A percentile compares a stretch with the other conserved stretches of the same genome.
Evolutionary conservation across 352 stramenopile genomes (phyloP).

Genomic region (Plasmopara muralis): DNA sequence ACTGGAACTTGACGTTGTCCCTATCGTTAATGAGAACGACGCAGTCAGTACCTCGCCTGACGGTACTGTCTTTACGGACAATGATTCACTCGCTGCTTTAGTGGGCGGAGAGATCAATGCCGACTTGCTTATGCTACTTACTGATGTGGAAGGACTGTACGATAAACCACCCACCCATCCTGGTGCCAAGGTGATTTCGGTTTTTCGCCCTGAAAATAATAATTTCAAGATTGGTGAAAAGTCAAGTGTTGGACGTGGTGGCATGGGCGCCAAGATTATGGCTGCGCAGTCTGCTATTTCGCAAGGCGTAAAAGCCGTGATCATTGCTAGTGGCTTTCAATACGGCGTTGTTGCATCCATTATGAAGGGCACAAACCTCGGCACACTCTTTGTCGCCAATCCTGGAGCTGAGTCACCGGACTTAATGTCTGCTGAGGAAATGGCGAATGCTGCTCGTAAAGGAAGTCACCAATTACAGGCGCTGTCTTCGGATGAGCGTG

Average conservation of each 20-base stretch:
- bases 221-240: conserved; percentile 76
- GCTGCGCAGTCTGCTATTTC: conserved; percentile 85
- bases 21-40: conserved; percentile 99
- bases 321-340: conserved; percentile 92
- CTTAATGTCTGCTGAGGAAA: conserved; percentile 52
- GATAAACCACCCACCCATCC: conserved; percentile 76
- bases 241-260: conserved; percentile 83
- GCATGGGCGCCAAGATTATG: conserved; percentile 94
- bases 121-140: conserved; percentile 94
- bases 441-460: conserved; percentile 75
- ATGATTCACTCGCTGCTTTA: conserved; percentile 90
- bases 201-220: conserved; percentile 52
- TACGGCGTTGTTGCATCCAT: conserved; percentile 89
- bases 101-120: conserved; percentile 88
- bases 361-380: conserved; percentile 72
- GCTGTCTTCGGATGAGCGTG: conserved; percentile 79
- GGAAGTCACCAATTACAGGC: conserved; percentile 86
- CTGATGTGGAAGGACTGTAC: conserved; percentile 96
- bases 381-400: conserved; percentile 82
- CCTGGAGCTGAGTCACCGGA: conserved; percentile 34
- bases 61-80: conserved; percentile 92
- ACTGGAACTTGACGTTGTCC: conserved; percentile 94
- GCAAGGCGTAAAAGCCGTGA: conserved; percentile 85
- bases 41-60: conserved; percentile 84
- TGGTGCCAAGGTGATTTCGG: conserved; percentile 71